phyloP scores from a whole-genome alignment of 306 rosid species.

The Alnus glutinosa region DNA sequence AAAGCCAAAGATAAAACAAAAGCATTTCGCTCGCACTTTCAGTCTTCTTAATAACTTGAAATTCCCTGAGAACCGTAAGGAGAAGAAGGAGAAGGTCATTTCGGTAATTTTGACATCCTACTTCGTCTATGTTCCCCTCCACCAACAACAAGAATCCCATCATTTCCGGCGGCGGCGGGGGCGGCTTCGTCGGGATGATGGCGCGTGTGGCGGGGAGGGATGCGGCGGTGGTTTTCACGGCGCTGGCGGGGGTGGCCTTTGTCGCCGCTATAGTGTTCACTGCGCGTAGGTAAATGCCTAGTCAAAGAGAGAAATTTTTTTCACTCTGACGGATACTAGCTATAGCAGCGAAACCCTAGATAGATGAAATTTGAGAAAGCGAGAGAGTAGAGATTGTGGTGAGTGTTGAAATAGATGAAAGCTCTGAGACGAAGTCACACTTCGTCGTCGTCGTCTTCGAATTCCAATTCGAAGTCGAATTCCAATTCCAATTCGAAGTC shows the following conservation, averaged over 20 bases:
- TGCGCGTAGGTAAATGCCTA: conserved; percentile 66
- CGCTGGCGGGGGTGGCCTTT: conserved; percentile 67
- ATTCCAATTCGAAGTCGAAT: conserved; percentile 13
- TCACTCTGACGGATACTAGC: neutral
- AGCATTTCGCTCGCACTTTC: conserved; percentile 29
- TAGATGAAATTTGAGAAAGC: neutral
- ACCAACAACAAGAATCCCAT: conserved; percentile 34
- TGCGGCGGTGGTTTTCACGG: conserved; percentile 60
- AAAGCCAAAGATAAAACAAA: conserved; percentile 22
- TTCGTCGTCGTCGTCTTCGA: conserved; percentile 79
- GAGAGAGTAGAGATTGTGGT: neutral
- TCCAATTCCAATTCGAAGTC: conserved; percentile 42
- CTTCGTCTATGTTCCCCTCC: conserved; percentile 56
- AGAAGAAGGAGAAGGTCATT: conserved; percentile 19
- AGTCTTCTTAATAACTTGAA: neutral
- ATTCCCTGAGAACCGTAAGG: neutral
- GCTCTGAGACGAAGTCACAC: conserved; percentile 86
- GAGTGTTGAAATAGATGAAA: conserved; percentile 64
- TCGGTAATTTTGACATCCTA: conserved; percentile 29
- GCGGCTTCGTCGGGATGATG: conserved; percentile 40
- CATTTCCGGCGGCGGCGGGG: conserved; percentile 44
- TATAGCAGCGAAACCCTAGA: conserved; percentile 15
- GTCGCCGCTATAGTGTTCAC: conserved; percentile 63
- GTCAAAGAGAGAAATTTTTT: neutral
- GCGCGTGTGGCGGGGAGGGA: conserved; percentile 39